A percentile compares a stretch with the other conserved stretches of the same genome.
Evolutionary conservation across 2,329 filamentous ascomycete species (phyloP).

Genomic region (Phialophora macrospora): DNA sequence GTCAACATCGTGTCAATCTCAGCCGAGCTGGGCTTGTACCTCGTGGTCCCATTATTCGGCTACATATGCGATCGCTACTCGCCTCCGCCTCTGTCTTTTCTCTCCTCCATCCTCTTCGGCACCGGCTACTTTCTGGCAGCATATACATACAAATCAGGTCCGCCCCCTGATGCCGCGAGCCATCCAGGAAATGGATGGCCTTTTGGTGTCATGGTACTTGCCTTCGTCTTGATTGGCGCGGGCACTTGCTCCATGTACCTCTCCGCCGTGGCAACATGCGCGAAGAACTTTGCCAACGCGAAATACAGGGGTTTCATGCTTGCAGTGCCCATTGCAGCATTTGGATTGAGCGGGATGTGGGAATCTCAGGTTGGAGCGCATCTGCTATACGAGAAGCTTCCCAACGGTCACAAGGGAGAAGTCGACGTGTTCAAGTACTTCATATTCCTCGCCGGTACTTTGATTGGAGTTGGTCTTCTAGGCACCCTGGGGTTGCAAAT

Average conservation of each 20-base stretch:
- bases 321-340: constrained; percentile 86
- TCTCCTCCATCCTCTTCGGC: constrained; percentile 76
- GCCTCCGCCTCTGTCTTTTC: constrained; percentile 74
- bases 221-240: constrained; percentile 81
- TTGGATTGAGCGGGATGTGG: constrained; percentile 95
- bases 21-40: constrained; percentile 85
- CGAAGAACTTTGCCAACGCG: constrained; percentile 95
- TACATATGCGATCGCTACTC: constrained; percentile 90
- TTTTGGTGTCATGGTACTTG: constrained; percentile 80
- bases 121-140: constrained; percentile 83
- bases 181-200: constrained; percentile 64
- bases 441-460: constrained; percentile 75
- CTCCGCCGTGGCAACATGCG: constrained; percentile 87
- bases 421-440: constrained; percentile 85
- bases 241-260: constrained; percentile 91
- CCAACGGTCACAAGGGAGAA: constrained; percentile 66
- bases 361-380: constrained; percentile 84
- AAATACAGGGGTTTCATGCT: constrained; percentile 87
- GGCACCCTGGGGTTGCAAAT: constrained; percentile 76
- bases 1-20: constrained; percentile 89
- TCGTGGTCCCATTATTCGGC: constrained; percentile 87
- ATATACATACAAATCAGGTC: constrained; percentile 69
- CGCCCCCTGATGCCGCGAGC: constrained; percentile 56
- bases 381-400: constrained; percentile 70
- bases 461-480: constrained; percentile 71